Percentiles rank a stretch among this genome's conserved stretches.
Conservation (phyloP, 192 early-diverging fungal genomes). For the Linnemannia schmuckeri region DNA sequence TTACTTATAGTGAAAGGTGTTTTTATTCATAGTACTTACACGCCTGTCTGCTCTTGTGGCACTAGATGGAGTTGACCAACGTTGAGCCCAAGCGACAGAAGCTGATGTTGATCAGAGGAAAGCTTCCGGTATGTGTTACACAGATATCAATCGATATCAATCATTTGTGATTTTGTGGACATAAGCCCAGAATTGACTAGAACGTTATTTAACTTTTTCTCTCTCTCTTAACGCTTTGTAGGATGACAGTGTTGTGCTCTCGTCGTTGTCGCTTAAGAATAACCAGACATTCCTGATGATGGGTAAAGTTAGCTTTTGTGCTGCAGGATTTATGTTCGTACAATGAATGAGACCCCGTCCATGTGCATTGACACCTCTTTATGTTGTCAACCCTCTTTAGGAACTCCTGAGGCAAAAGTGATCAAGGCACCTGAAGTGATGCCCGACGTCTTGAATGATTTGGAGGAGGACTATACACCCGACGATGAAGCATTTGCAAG, state of each 20-base stretch:
- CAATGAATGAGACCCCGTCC: not conserved
- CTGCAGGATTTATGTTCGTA: not conserved
- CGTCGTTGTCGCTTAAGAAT: slow-evolving; percentile 38
- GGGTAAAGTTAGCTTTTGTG: slow-evolving; percentile 18
- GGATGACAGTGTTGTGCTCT: slow-evolving; percentile 48
- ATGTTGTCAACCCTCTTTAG: slow-evolving; percentile 29
- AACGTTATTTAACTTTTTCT: not conserved
- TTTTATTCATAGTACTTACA: not conserved
- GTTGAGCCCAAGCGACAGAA: slow-evolving; percentile 77
- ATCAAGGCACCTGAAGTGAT: slow-evolving; percentile 64
- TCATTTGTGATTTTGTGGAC: not conserved
- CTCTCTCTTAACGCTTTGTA: not conserved
- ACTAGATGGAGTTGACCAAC: slow-evolving; percentile 69
- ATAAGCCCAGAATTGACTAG: not conserved
- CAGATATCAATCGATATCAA: not conserved
- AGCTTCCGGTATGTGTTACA: slow-evolving; percentile 63
- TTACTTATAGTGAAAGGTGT: no score
- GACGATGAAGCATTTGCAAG: slow-evolving; percentile 57
- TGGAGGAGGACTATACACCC: slow-evolving; percentile 68
- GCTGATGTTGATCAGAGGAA: slow-evolving; percentile 77
- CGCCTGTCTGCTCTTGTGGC: not conserved
- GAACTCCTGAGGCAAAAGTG: slow-evolving; percentile 70
- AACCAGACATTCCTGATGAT: slow-evolving; percentile 57
- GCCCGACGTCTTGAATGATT: slow-evolving; percentile 68
- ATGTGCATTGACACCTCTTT: not conserved